A percentile compares a stretch with the other conserved stretches of the same genome.
phyloP scores from a whole-genome alignment of 2,329 filamentous ascomycete genomes.

The Ceratocystis cacaofunesta region DNA sequence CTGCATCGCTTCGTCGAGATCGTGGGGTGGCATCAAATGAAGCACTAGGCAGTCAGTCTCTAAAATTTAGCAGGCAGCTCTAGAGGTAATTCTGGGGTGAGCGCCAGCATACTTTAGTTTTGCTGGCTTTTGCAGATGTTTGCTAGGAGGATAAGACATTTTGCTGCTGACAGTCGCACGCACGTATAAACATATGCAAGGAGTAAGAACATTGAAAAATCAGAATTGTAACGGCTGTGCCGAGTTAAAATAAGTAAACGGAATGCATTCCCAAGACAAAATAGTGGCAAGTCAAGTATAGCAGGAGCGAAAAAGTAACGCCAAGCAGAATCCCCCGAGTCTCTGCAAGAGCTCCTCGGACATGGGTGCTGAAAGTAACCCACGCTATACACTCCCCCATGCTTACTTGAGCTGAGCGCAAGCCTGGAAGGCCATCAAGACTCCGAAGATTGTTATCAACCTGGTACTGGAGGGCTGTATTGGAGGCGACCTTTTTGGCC shows the following conservation, averaged over 20 bases:
- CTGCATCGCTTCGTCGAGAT: too few relatives aligned
- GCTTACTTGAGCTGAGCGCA: constrained; percentile 37
- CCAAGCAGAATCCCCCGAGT: constrained; percentile 23
- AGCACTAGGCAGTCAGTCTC: too few relatives aligned
- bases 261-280: not conserved
- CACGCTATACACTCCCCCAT: constrained; percentile 33
- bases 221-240: not conserved
- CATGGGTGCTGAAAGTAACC: constrained; percentile 24
- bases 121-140: too few relatives aligned
- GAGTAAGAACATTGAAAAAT: not conserved
- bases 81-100: too few relatives aligned
- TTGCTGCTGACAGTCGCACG: too few relatives aligned
- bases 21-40: too few relatives aligned
- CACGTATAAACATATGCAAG: too few relatives aligned
- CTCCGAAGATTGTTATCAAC: constrained; percentile 38
- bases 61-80: too few relatives aligned
- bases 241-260: not conserved
- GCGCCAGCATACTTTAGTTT: too few relatives aligned
- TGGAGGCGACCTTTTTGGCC: constrained; percentile 33
- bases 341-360: constrained; percentile 18
- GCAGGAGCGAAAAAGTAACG: constrained; percentile 16
- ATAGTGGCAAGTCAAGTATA: constrained; percentile 7
- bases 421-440: constrained; percentile 44
- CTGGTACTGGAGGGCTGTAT: constrained; percentile 41
- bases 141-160: too few relatives aligned